These are phyloP conservation scores for Phyllachora maydis DNA, from an alignment of 2,329 filamentous ascomycete species.

Conservation along the genomic window DNA sequence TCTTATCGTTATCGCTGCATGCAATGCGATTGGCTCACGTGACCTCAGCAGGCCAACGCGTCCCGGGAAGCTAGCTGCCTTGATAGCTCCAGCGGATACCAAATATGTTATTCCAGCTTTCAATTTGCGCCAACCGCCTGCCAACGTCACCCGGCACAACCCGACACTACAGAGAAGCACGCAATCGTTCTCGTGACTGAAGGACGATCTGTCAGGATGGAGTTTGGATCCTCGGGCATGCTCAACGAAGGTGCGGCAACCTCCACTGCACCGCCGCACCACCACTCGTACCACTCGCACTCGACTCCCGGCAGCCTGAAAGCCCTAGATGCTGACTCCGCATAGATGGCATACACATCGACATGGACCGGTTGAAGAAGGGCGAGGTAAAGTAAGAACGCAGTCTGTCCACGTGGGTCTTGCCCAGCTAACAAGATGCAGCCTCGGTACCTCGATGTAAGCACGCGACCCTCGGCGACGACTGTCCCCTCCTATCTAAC, in stretches of 20 bases:
- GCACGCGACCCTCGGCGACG: constrained; percentile 3
- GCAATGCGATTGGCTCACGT: too few species aligned
- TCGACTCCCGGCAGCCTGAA: too few species aligned
- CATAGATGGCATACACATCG: constrained; percentile 93
- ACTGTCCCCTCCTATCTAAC: constrained; percentile 2
- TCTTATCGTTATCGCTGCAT: too few species aligned
- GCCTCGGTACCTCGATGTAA: constrained; percentile 93
- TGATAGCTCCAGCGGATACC: too few species aligned
- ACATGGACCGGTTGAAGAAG: constrained; percentile 97
- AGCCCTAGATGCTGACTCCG: constrained; percentile 7
- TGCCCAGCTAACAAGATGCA: constrained; percentile 19
- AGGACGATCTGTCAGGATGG: constrained; percentile 35
- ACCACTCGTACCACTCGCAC: too few species aligned
- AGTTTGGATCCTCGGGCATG: constrained; percentile 40
- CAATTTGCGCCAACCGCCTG: too few species aligned
- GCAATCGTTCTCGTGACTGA: too few species aligned
- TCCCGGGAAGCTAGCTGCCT: too few species aligned
- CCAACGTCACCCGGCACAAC: too few species aligned
- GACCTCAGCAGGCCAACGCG: too few species aligned
- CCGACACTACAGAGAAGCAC: too few species aligned
- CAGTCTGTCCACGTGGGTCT: neutral
- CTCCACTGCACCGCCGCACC: constrained; percentile 1
- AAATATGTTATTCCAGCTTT: too few species aligned
- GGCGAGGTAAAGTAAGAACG: constrained; percentile 84
- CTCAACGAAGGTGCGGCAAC: constrained; percentile 37